Base-by-base conservation (phyloP, 306 rosid genomes). In the Sesbania bispinosa region DNA sequence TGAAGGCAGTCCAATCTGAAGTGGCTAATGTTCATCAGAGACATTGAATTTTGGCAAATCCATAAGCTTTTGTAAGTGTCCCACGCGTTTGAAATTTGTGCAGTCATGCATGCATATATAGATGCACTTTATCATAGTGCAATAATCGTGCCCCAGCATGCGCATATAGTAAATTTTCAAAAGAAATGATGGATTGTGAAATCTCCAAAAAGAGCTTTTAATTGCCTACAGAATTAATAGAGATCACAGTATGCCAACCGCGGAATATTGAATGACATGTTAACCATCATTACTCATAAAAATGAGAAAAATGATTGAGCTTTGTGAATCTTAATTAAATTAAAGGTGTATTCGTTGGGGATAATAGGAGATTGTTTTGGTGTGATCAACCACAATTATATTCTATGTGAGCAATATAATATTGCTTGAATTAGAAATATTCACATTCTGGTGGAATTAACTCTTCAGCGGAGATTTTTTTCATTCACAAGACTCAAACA, bases 131-230 rank as follows among this genome's bases (percentile, higher is more conserved):
- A 32, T 55, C 55, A 20, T 59, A 72, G 36, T 45, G 77, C n/a
- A 32, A 66, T 59, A 73, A 79, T 65, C 10, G 10, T 66, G 71
- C 71, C 23, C 42, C 52, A 39, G 53, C 71, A 79, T 50, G 75
- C 79, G 71, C 79, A n/a, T n/a, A 73, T 65, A 30, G 14, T 29
- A 20, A 43, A 15, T 20, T 69, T 68, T 57, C 19, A 18, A 47
- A 72, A 79, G 70, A 50, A 61, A 39, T 39, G 50, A 66, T 23
- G 51, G 21, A 55, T 65, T 48, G 64, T 47, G 65, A 55, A 53
- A 48, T 52, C 71, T 72, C 52, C 51, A 26, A 79, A 55, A 63
- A 36, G 54, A 45, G 55, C 3, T n/a, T n/a, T n/a, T n/a, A n/a
- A 8, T 32, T 55, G 62, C 19, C 38, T 16, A 7, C 15, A 15